phyloP scores from a whole-genome alignment of 169 alveolate species.

The Plasmodium berghei region DNA sequence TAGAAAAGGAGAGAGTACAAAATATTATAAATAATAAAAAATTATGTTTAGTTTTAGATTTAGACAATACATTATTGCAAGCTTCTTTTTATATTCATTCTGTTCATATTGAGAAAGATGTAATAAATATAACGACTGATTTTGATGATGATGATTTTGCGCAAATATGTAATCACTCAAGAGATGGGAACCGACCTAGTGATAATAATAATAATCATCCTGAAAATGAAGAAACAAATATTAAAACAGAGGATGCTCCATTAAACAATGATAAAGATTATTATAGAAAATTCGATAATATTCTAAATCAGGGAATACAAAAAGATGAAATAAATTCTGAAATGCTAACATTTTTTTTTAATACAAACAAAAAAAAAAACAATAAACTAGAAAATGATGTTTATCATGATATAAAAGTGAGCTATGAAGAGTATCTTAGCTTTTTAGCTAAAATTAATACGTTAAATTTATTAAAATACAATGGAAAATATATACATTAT shows the following conservation, averaged over 20 bases:
- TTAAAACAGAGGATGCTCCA: background rate
- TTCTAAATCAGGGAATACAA: background rate
- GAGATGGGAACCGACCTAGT: background rate
- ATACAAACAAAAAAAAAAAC: slow-evolving; percentile 1
- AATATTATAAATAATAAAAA: slow-evolving; percentile 78
- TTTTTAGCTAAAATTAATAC: slow-evolving; percentile 62
- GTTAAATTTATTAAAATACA: slow-evolving; percentile 72
- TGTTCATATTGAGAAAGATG: slow-evolving; percentile 25
- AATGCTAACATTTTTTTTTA: slow-evolving; percentile 5
- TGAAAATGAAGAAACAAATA: background rate
- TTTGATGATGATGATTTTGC: slow-evolving; percentile 32
- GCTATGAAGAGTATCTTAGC: slow-evolving; percentile 61
- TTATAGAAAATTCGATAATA: background rate
- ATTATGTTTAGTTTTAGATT: slow-evolving; percentile 86
- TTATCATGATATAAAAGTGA: slow-evolving; percentile 73
- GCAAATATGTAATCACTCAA: background rate
- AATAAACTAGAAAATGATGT: slow-evolving; percentile 9
- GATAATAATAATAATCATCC: background rate
- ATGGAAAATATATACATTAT: slow-evolving; percentile 75
- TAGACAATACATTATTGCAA: slow-evolving; percentile 88
- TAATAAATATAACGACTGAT: slow-evolving; percentile 58
- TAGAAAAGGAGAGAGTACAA: slow-evolving; percentile 78
- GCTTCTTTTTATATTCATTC: slow-evolving; percentile 79
- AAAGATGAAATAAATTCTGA: slow-evolving; percentile 49
- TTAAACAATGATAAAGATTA: background rate